Conservation (phyloP, 352 stramenopile genomes). For the Phytophthora pseudosyringae region DNA sequence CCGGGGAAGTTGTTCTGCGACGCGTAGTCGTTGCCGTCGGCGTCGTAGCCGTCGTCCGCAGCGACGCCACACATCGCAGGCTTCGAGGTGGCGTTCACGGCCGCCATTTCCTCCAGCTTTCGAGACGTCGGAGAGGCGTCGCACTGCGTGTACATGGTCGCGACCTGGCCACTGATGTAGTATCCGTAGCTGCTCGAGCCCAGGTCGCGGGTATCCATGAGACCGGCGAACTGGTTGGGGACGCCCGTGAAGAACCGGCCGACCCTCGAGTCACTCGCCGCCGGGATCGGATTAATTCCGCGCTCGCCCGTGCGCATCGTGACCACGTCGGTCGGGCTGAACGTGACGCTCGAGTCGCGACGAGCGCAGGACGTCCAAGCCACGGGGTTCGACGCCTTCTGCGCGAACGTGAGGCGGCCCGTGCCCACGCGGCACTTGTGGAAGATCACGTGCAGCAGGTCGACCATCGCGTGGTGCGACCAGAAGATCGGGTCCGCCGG, state of each 20-base stretch:
- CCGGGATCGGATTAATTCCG: slow-evolving; percentile 44
- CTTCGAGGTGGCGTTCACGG: slow-evolving; percentile 9
- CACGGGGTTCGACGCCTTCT: slow-evolving; percentile 56
- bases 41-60: slow-evolving; percentile 16
- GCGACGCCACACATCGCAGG: slow-evolving; percentile 18
- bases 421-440: slow-evolving; percentile 72
- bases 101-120: slow-evolving; percentile 24
- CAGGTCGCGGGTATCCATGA: slow-evolving; percentile 58
- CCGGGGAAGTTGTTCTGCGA: slow-evolving; percentile 35
- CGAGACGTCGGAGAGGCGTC: slow-evolving; percentile 35
- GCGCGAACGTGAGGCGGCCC: slow-evolving; percentile 41
- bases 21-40: slow-evolving; percentile 18
- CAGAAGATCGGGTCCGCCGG: slow-evolving; percentile 76
- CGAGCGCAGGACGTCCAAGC: slow-evolving; percentile 60
- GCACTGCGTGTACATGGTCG: slow-evolving; percentile 50
- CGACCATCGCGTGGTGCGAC: slow-evolving; percentile 76
- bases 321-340: slow-evolving; percentile 52
- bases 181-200: slow-evolving; percentile 64
- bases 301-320: slow-evolving; percentile 51
- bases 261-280: slow-evolving; percentile 35
- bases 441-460: slow-evolving; percentile 70
- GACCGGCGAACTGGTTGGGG: slow-evolving; percentile 46
- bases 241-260: slow-evolving; percentile 47
- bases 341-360: slow-evolving; percentile 35
- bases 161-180: slow-evolving; percentile 49